Base-by-base conservation (phyloP, 2,329 filamentous ascomycete species). In the Penicillium sp. region DNA sequence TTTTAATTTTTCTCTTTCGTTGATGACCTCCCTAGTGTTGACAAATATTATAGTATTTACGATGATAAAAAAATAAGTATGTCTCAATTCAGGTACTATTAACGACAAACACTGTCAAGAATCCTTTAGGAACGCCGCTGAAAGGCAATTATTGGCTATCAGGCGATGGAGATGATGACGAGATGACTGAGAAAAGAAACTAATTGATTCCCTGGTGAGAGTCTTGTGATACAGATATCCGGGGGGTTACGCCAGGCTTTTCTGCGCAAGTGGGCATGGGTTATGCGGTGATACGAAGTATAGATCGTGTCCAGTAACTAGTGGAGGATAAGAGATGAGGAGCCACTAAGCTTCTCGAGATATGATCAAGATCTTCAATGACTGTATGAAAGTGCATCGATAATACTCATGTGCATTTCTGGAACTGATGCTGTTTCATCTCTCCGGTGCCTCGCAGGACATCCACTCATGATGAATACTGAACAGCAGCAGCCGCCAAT, bases 181-280 rank as follows among this genome's bases (percentile, higher is more conserved):
- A 63, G 13, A 16, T 66, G 4, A 62, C 65, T 14, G 37, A 62
- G 1, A 26, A 58, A n/a, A 53, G 59, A 2, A 60, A 55, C 14
- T 65, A 62, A 1, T 33, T 62, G 4, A 65, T 69, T 38, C 16
- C 66, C 4, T 69, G 65, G 67, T 65, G 67, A 1, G 64, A 69
- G 28, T 57, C 67, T 8, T 46, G 62, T 51, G 16, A 42, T 14
- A 16, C 37, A 1, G 56, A 68, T 4, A 66, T 52, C 14, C 66
- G 67, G 67, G 67, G 68, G 38, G 60, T 45, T 22, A 69, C 64
- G 19, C 64, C 65, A 6, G 65, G 62, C 10, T 68, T 66, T 66
- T 22, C 14, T 69, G 42, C 48, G 60, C 7, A 69, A 69, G 30
- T 69, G 64, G 65, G 58, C 56, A 3, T 66, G 65, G 62, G 49